Percentiles rank a stretch among this genome's conserved stretches.
Evolutionary conservation across 2,329 filamentous ascomycete species (phyloP).

Genomic region (Penicillium oxalicum): DNA sequence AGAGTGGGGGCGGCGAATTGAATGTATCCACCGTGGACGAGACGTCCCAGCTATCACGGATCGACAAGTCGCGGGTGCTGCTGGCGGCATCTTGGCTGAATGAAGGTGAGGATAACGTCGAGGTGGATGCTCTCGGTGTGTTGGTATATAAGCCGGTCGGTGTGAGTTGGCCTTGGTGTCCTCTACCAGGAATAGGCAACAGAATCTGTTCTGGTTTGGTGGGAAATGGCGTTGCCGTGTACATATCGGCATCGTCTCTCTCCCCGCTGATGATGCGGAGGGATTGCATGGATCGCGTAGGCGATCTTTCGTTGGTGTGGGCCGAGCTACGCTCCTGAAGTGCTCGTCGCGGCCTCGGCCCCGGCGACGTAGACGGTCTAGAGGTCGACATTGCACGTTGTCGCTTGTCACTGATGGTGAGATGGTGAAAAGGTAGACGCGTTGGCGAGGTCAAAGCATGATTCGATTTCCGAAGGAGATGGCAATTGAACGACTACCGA

Average conservation of each 20-base stretch:
- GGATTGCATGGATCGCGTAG: conserved; percentile 30
- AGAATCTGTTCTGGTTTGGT: conserved; percentile 44
- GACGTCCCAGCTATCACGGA: conserved; percentile 30
- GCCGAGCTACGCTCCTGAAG: conserved; percentile 44
- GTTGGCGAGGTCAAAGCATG: conserved; percentile 26
- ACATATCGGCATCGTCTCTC: conserved; percentile 35
- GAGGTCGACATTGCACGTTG: conserved; percentile 27
- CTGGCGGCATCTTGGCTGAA: conserved; percentile 22
- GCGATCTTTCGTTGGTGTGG: conserved; percentile 40
- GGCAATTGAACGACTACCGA: neutral
- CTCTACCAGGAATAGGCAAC: conserved; percentile 36
- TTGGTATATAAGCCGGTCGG: conserved; percentile 31
- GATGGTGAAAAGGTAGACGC: neutral
- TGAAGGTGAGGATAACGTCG: conserved; percentile 25
- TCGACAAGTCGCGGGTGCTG: conserved; percentile 25
- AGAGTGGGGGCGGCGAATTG: conserved; percentile 34
- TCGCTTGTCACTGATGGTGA: conserved; percentile 9
- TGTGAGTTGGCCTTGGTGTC: conserved; percentile 28
- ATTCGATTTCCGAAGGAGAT: conserved; percentile 1
- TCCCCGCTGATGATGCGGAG: conserved; percentile 28
- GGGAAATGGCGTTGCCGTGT: conserved; percentile 41
- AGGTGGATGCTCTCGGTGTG: conserved; percentile 23
- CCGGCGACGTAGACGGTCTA: conserved; percentile 21
- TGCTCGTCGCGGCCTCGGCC: conserved; percentile 36
- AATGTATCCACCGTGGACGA: conserved; percentile 33